Conservation (phyloP, 257 asterid genomes). For the Nicotiana noctiflora region DNA sequence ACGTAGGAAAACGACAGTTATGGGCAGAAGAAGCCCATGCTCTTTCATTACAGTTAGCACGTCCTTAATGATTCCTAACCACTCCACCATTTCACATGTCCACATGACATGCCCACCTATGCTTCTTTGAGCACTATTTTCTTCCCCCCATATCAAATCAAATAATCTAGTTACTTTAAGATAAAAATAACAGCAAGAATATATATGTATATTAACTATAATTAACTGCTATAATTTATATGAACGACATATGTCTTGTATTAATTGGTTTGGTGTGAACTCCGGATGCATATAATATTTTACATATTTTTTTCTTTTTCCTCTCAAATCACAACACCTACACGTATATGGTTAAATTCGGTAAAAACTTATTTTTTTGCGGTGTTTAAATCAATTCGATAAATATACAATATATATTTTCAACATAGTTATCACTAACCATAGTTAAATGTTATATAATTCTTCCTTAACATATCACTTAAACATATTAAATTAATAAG, state of each 20-base stretch:
- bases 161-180: background rate
- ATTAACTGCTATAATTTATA: background rate
- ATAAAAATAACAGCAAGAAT: background rate
- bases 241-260: background rate
- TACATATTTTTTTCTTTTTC: no score
- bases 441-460: no score
- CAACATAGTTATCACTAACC: no score
- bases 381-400: no score
- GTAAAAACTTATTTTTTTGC: no score
- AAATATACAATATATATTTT: fast-evolving
- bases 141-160: background rate
- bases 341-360: no score
- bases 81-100: slow-evolving; percentile 13
- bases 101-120: slow-evolving; percentile 28
- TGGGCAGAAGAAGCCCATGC: slow-evolving; percentile 5
- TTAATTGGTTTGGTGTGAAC: background rate
- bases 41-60: slow-evolving; percentile 6
- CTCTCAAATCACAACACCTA: no score
- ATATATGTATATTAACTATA: background rate
- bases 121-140: background rate
- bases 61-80: slow-evolving; percentile 26
- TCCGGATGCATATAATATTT: no score
- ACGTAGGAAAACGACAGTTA: background rate
- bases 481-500: no score
- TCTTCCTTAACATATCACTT: no score